phyloP scores from a whole-genome alignment of 345 rosid species.

The Lenwebbia sp. region DNA sequence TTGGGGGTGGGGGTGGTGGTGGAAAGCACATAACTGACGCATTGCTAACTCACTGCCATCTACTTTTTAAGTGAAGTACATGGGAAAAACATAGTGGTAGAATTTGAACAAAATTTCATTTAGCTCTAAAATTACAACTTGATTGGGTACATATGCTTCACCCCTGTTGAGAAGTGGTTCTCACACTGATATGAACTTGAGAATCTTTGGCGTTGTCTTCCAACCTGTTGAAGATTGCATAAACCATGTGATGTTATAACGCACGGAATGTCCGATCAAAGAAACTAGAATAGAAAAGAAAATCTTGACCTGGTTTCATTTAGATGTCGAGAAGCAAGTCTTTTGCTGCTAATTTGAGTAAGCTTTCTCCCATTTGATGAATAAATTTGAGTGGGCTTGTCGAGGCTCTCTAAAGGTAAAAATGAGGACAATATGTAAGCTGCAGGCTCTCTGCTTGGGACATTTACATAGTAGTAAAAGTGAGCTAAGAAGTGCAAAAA shows the following conservation, averaged over 20 bases:
- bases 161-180: background rate
- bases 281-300: background rate
- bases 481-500: background rate
- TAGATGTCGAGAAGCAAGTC: background rate
- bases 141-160: background rate
- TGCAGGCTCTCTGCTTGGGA: conserved; percentile 11
- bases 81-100: no score
- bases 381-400: conserved; percentile 8
- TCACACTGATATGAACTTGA: background rate
- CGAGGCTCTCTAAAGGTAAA: conserved; percentile 20
- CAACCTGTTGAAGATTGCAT: conserved; percentile 19
- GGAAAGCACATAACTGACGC: background rate
- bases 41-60: no score
- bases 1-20: rapidly evolving
- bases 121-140: background rate
- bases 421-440: background rate
- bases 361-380: conserved; percentile 11
- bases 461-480: background rate
- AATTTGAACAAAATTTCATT: no score
- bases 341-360: conserved; percentile 17
- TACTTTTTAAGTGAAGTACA: no score
- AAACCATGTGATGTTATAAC: background rate
- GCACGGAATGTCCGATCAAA: background rate
- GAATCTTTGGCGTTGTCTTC: conserved; percentile 3
- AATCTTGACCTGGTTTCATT: background rate